Conservation (phyloP, 2,329 filamentous ascomycete species). For the Sphaerulina musiva region DNA sequence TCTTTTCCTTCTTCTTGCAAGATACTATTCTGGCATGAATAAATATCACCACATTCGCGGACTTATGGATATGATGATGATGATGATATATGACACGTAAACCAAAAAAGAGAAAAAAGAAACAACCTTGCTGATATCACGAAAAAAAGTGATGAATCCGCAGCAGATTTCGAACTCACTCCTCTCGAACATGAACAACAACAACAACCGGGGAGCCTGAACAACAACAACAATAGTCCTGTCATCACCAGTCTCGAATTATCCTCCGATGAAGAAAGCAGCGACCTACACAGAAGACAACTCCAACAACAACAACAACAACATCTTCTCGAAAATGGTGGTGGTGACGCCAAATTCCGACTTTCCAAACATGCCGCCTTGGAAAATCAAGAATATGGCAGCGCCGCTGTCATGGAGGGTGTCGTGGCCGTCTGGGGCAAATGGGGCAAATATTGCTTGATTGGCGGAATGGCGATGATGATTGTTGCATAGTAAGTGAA, state of each 20-base stretch:
- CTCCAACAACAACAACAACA: no score
- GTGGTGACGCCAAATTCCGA: not conserved
- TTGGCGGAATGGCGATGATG: conserved; percentile 4
- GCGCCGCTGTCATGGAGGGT: conserved; percentile 12
- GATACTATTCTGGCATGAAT: not conserved
- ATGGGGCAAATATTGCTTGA: conserved; percentile 4
- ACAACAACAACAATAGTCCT: not conserved
- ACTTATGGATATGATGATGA: no score
- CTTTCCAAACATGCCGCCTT: not conserved
- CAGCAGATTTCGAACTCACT: conserved; percentile 2
- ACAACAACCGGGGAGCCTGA: not conserved
- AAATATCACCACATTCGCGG: no score
- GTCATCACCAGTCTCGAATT: not conserved
- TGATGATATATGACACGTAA: no score
- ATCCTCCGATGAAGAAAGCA: no score
- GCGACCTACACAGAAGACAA: no score
- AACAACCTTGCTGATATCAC: no score
- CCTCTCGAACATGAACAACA: not conserved
- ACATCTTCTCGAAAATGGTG: not conserved
- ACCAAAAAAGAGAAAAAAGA: no score
- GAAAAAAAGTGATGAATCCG: not conserved
- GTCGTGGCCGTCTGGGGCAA: conserved; percentile 7
- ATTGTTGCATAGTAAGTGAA: conserved; percentile 1
- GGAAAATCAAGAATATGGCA: conserved; percentile 3
- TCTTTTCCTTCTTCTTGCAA: no score